A percentile compares a stretch with the other conserved stretches of the same genome.
These are phyloP conservation scores for Penstemon davidsonii DNA, from an alignment of 257 asterid species.

Conservation along the genomic window DNA sequence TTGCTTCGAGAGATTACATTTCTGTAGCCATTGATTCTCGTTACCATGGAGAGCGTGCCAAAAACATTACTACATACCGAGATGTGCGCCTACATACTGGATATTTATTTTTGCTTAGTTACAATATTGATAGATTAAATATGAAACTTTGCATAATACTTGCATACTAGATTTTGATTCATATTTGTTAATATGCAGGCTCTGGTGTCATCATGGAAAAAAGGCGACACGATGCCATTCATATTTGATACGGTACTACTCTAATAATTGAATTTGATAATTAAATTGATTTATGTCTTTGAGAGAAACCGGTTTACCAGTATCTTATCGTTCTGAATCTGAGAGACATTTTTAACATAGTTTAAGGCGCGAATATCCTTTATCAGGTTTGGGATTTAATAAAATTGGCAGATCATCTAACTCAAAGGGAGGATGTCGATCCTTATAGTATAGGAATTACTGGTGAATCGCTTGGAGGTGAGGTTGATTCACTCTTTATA, in stretches of 20 bases:
- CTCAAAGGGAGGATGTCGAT: conserved; percentile 76
- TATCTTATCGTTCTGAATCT: neutral
- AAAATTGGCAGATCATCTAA: conserved; percentile 78
- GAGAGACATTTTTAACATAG: neutral
- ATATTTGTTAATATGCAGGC: conserved; percentile 53
- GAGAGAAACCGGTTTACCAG: neutral
- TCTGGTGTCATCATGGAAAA: conserved; percentile 80
- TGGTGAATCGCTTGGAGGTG: conserved; percentile 99
- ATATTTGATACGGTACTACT: conserved; percentile 74
- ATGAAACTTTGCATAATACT: neutral
- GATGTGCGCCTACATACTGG: conserved; percentile 48
- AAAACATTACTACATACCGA: conserved; percentile 67
- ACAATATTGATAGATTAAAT: conserved; percentile 12
- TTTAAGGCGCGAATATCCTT: conserved; percentile 6
- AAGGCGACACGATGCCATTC: conserved; percentile 90
- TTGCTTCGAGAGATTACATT: conserved; percentile 86
- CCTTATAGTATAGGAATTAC: conserved; percentile 80
- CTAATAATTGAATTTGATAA: conserved; percentile 4
- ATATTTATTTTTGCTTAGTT: conserved; percentile 21
- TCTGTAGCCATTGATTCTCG: conserved; percentile 94
- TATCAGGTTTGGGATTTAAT: conserved; percentile 85
- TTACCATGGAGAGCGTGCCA: conserved; percentile 94
- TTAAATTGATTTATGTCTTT: conserved; percentile 3
- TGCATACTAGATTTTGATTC: neutral
- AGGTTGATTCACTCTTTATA: conserved; percentile 28